Evolutionary conservation across 176 grass and related monocot species (phyloP).

Genomic region (Rhynchospora breviuscula): DNA sequence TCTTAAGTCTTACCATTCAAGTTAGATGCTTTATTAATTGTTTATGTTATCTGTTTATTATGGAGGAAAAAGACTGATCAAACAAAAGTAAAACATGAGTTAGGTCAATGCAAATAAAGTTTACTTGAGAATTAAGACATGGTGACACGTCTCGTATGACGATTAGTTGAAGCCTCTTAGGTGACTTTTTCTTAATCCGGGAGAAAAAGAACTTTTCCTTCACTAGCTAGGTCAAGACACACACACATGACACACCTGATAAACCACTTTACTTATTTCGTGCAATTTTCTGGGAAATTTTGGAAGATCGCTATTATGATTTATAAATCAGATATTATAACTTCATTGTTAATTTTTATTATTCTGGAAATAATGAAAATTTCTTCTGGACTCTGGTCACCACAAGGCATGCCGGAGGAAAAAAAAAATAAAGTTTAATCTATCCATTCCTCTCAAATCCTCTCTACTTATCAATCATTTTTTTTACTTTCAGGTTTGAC

Average conservation of each 20-base stretch:
- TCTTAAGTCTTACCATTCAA: no score
- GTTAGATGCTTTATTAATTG: no score
- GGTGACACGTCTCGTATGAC: background rate
- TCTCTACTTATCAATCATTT: no score
- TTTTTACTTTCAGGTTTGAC: no score
- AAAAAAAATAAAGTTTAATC: background rate
- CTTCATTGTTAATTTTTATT: background rate
- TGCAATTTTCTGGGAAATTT: background rate
- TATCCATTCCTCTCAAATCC: background rate
- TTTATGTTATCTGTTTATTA: no score
- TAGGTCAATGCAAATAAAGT: background rate
- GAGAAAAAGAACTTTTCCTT: background rate
- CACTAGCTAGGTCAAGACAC: background rate
- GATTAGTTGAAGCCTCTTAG: background rate
- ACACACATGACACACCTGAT: background rate
- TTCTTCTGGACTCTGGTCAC: background rate
- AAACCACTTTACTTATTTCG: background rate
- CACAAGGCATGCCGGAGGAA: background rate
- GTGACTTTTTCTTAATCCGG: background rate
- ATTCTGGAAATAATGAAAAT: background rate
- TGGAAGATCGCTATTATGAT: background rate
- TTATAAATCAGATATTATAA: background rate
- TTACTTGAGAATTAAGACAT: conserved; percentile 7
- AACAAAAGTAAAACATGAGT: background rate
- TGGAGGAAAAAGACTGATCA: background rate